phyloP scores from a whole-genome alignment of 495 filamentous ascomycete genomes.

The Cercophora scortea region DNA sequence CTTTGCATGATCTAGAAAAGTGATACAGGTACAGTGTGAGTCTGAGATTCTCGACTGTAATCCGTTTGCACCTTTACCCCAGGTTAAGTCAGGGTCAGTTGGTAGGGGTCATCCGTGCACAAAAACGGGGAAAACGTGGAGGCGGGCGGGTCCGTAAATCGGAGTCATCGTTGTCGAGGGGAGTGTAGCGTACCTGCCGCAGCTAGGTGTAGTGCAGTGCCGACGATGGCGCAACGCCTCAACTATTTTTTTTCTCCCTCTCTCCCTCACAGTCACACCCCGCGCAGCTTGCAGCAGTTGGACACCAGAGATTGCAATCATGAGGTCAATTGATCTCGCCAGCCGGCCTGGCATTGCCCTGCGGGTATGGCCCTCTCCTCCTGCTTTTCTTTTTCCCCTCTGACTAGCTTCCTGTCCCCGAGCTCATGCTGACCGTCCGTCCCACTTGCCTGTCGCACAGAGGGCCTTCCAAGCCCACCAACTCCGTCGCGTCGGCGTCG shows the following conservation, averaged over 20 bases:
- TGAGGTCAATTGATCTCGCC: slow-evolving; percentile 34
- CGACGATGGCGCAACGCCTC: slow-evolving; percentile 4
- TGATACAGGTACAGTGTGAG: too few species aligned
- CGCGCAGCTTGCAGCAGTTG: slow-evolving; percentile 3
- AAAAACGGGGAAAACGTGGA: too few species aligned
- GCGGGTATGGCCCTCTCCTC: slow-evolving; percentile 13
- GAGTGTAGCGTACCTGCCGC: too few species aligned
- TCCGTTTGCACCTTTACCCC: too few species aligned
- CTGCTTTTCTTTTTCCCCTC: background rate
- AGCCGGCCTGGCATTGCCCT: slow-evolving; percentile 27
- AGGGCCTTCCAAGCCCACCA: slow-evolving; percentile 21
- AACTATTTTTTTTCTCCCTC: slow-evolving; percentile 14
- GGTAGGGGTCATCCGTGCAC: too few species aligned
- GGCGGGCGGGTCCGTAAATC: too few species aligned
- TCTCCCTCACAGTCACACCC: background rate
- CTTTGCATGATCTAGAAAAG: too few species aligned
- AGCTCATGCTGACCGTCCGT: background rate
- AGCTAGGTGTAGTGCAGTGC: too few species aligned
- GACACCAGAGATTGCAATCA: slow-evolving; percentile 12
- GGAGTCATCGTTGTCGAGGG: too few species aligned
- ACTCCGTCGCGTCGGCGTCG: slow-evolving; percentile 9
- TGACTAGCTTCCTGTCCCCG: background rate
- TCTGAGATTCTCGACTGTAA: too few species aligned
- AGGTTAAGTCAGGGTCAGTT: too few species aligned
- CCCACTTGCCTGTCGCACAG: slow-evolving; percentile 5